Evolutionary conservation across 1,139 yeast genomes (phyloP).

Genomic region (Pichia sp.): DNA sequence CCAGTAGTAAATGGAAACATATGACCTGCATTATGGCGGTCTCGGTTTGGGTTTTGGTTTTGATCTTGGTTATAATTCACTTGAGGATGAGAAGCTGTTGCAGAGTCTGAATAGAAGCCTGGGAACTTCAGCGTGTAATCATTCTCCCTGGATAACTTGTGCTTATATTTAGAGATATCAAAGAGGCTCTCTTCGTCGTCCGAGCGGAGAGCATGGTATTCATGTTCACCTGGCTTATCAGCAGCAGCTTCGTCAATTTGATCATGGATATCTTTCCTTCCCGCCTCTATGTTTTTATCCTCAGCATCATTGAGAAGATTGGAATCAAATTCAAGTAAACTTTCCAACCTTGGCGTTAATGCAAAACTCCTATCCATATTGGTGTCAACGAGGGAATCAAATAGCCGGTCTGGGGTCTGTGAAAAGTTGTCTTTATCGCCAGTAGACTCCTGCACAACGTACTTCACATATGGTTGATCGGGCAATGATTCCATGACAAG

Average conservation of each 20-base stretch:
- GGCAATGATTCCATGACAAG: not conserved
- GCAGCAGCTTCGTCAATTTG: not conserved
- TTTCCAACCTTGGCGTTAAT: no score
- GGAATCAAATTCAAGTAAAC: no score
- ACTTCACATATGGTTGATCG: constrained; percentile 1
- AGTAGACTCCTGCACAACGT: not conserved
- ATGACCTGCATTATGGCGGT: not conserved
- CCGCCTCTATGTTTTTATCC: not conserved
- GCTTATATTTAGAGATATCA: not conserved
- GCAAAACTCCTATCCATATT: not conserved
- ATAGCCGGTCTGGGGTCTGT: not conserved
- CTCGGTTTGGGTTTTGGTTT: not conserved
- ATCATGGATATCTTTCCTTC: not conserved
- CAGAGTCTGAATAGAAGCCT: not conserved
- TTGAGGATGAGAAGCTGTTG: not conserved
- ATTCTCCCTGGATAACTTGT: not conserved
- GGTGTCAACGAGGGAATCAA: not conserved
- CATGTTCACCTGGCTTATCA: not conserved
- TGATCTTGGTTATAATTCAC: not conserved
- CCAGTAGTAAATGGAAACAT: not conserved
- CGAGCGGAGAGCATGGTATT: no score
- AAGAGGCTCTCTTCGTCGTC: no score
- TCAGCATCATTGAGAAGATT: no score
- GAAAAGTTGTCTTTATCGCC: no score
- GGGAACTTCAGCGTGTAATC: not conserved